phyloP scores from a whole-genome alignment of 2,329 filamentous ascomycete species.

The Trichoderma sp. region DNA sequence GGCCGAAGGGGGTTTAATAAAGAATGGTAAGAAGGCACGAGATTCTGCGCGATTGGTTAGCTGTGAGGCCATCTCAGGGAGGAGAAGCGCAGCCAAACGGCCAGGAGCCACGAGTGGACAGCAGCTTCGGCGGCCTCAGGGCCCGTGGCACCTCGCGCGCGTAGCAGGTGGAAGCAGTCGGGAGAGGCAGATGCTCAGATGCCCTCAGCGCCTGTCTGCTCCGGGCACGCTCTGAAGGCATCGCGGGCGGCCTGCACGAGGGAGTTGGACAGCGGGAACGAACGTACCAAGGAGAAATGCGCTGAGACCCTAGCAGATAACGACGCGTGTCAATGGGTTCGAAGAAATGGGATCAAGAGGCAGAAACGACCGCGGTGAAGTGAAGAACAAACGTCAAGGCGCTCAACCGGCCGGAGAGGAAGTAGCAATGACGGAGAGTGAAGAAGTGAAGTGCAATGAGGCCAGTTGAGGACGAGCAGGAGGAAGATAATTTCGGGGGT shows the following conservation, averaged over 20 bases:
- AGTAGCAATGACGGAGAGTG: slow-evolving; percentile 38
- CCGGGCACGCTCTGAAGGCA: neutral
- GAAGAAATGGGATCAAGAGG: slow-evolving; percentile 30
- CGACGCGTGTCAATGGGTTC: slow-evolving; percentile 36
- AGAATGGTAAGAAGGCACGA: slow-evolving; percentile 31
- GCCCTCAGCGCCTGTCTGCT: neutral
- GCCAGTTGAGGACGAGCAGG: slow-evolving; percentile 20
- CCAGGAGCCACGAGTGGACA: slow-evolving; percentile 18
- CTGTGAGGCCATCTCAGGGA: neutral
- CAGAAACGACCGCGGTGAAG: slow-evolving; percentile 24
- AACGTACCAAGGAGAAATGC: slow-evolving; percentile 18
- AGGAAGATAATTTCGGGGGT: slow-evolving; percentile 29
- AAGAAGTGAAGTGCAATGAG: slow-evolving; percentile 26
- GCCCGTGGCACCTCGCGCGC: neutral
- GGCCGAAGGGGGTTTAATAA: slow-evolving; percentile 31
- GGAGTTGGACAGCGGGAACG: neutral
- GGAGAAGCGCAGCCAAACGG: neutral
- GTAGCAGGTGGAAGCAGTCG: neutral
- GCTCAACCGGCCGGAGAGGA: slow-evolving; percentile 28
- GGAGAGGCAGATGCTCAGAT: neutral
- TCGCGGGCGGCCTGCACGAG: neutral
- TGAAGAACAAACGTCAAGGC: slow-evolving; percentile 1
- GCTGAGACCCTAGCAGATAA: slow-evolving; percentile 13
- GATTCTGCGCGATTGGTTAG: slow-evolving; percentile 26
- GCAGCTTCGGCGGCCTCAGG: neutral